Evolutionary conservation across 202 grass and related monocot genomes (phyloP).

Genomic region (Eragrostis tef): DNA sequence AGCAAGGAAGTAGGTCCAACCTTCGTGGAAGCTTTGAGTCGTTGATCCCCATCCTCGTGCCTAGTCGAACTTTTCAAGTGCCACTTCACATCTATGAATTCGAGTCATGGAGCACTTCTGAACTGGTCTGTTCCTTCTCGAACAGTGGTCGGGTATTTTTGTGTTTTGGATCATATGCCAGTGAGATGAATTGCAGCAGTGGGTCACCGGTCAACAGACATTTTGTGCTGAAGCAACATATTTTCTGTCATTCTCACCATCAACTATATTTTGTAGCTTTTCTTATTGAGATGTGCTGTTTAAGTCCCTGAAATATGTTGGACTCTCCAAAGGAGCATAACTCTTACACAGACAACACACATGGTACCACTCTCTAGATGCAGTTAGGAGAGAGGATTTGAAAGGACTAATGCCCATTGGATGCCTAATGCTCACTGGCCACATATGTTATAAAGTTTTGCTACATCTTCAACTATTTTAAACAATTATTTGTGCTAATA

Average conservation of each 20-base stretch:
- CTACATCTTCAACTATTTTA: not conserved
- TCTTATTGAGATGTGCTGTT: not conserved
- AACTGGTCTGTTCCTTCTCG: not conserved
- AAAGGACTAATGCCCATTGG: not conserved
- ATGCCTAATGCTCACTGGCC: not conserved
- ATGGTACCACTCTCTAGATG: not conserved
- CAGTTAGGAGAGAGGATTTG: constrained; percentile 1
- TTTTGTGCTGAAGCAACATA: not conserved
- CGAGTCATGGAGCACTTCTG: not conserved
- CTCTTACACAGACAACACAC: not conserved
- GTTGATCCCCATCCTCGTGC: not conserved
- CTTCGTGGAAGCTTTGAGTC: not conserved
- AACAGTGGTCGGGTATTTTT: not conserved
- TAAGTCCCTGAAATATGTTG: not conserved
- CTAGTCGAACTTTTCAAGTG: not conserved
- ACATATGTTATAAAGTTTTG: not conserved
- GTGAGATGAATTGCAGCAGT: not conserved
- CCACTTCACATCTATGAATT: not conserved
- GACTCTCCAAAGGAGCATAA: not conserved
- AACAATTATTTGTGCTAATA: not conserved
- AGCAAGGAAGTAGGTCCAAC: not conserved
- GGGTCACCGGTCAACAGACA: not conserved
- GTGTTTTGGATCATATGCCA: not conserved
- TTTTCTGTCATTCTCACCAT: not conserved
- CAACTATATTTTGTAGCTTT: not conserved